phyloP scores from a whole-genome alignment of 1,284 basidiomycete species.

The Wallemia hederae region DNA sequence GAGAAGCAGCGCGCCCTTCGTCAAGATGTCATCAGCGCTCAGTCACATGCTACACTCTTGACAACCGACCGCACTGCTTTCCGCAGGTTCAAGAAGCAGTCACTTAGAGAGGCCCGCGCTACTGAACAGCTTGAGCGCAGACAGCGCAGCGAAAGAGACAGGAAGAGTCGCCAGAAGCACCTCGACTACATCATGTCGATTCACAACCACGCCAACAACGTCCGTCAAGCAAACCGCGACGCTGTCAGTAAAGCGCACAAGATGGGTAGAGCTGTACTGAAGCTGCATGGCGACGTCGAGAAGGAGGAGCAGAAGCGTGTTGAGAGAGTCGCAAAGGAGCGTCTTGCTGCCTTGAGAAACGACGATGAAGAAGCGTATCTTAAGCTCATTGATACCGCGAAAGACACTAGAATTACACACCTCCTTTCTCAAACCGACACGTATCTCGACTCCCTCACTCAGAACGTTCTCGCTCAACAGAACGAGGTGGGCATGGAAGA shows the following conservation, averaged over 20 bases:
- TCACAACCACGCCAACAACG: constrained; percentile 49
- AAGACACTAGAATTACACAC: constrained; percentile 96
- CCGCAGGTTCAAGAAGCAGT: constrained; percentile 60
- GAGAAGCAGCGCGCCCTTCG: constrained; percentile 69
- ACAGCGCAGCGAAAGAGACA: constrained; percentile 74
- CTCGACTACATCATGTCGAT: constrained; percentile 76
- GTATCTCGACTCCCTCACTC: constrained; percentile 80
- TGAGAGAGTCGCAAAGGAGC: constrained; percentile 85
- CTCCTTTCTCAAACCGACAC: constrained; percentile 75
- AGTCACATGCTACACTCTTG: constrained; percentile 67
- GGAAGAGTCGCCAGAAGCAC: constrained; percentile 83
- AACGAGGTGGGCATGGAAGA: constrained; percentile 28
- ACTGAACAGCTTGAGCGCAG: constrained; percentile 75
- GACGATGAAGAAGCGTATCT: constrained; percentile 99
- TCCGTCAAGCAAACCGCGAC: constrained; percentile 33
- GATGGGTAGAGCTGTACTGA: constrained; percentile 14
- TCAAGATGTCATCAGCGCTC: constrained; percentile 56
- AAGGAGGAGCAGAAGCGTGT: constrained; percentile 31
- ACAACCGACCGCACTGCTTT: constrained; percentile 76
- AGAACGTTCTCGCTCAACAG: constrained; percentile 83
- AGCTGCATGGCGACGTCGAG: constrained; percentile 19
- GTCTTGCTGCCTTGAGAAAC: constrained; percentile 86
- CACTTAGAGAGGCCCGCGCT: constrained; percentile 59
- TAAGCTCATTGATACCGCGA: constrained; percentile 95
- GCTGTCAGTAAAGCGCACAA: constrained; percentile 18